Evolutionary conservation across 2,329 filamentous ascomycete genomes (phyloP).

Genomic region (Davidsoniella virescens): DNA sequence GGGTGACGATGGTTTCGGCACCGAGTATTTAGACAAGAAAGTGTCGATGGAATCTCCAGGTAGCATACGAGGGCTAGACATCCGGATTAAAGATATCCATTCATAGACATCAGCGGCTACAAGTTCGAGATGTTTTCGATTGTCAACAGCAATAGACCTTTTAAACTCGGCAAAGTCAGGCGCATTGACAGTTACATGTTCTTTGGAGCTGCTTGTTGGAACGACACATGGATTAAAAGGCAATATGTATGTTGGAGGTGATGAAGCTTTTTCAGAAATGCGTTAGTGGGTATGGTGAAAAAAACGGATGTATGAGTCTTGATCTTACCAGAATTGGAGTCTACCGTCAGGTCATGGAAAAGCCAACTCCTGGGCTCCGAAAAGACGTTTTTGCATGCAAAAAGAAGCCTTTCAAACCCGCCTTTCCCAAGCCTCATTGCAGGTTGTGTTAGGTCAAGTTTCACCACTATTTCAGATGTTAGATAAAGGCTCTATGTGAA

Average conservation of each 20-base stretch:
- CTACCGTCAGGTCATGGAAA: constrained; percentile 45
- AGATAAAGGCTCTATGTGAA: constrained; percentile 13
- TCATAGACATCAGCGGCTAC: constrained; percentile 50
- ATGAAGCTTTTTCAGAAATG: neutral
- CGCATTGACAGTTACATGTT: no score
- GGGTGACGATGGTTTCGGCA: constrained; percentile 12
- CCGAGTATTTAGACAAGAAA: constrained; percentile 49
- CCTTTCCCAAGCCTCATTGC: constrained; percentile 75
- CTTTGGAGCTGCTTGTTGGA: neutral
- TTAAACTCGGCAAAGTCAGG: no score
- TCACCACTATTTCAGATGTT: constrained; percentile 41
- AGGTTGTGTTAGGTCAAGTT: constrained; percentile 55
- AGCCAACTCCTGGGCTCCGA: constrained; percentile 56
- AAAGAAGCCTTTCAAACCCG: constrained; percentile 60
- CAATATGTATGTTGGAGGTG: constrained; percentile 1
- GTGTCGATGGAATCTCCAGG: constrained; percentile 44
- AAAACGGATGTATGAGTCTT: neutral
- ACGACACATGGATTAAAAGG: constrained; percentile 14
- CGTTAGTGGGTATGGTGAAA: neutral
- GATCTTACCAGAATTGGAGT: neutral
- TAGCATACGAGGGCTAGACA: constrained; percentile 47
- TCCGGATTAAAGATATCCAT: constrained; percentile 53
- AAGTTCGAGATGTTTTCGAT: constrained; percentile 14
- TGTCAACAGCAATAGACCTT: no score
- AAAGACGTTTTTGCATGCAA: constrained; percentile 66